A percentile compares a stretch with the other conserved stretches of the same genome.
phyloP scores from a whole-genome alignment of 2,329 filamentous ascomycete genomes.

The Shiraia sp. region DNA sequence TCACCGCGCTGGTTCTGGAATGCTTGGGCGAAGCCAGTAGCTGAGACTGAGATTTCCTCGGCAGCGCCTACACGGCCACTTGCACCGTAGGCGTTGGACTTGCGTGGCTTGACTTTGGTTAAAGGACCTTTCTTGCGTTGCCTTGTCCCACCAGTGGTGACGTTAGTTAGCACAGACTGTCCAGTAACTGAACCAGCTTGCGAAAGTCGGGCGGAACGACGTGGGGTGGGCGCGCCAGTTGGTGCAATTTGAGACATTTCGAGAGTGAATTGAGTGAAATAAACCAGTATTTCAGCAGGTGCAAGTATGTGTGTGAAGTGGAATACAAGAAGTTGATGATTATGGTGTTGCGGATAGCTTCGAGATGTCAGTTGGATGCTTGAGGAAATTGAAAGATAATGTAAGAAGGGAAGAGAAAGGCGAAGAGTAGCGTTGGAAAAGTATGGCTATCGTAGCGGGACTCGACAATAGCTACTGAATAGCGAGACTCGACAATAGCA shows the following conservation, averaged over 20 bases:
- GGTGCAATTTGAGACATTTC: conserved; percentile 30
- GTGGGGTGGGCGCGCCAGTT: conserved; percentile 31
- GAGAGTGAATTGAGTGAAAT: neutral
- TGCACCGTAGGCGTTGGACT: conserved; percentile 44
- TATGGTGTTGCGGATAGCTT: neutral
- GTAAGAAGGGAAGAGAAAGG: neutral
- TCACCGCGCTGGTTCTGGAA: conserved; percentile 34
- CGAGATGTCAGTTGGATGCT: neutral
- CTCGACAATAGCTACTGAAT: conserved; percentile 4
- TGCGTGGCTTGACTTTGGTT: conserved; percentile 34
- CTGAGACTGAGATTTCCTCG: conserved; percentile 29
- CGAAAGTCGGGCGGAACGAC: conserved; percentile 34
- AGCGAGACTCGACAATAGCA: conserved; percentile 4
- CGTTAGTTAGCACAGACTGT: conserved; percentile 24
- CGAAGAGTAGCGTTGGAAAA: conserved; percentile 1
- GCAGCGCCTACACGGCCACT: conserved; percentile 37
- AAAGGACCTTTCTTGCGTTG: conserved; percentile 30
- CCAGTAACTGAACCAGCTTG: conserved; percentile 32
- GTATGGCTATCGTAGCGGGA: conserved; percentile 1
- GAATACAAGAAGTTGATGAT: neutral
- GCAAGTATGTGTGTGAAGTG: neutral
- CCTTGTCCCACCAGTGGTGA: conserved; percentile 18
- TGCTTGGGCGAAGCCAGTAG: conserved; percentile 38
- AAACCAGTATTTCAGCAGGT: neutral
- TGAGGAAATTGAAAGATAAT: neutral